Percentiles rank a stretch among this genome's conserved stretches.
Evolutionary conservation across 306 rosid species (phyloP).

Genomic region (Cicer yamashitae): DNA sequence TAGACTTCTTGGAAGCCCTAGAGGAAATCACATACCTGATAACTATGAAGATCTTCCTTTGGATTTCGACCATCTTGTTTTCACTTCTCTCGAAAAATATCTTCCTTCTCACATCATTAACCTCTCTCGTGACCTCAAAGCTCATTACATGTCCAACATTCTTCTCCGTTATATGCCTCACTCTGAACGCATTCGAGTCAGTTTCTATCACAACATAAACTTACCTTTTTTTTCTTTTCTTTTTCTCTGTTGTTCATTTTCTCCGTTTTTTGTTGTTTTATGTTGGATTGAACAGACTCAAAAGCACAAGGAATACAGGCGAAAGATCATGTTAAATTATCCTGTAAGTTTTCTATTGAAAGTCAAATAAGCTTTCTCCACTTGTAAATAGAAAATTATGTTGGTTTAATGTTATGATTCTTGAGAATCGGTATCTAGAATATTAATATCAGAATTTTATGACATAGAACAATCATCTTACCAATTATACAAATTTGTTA

Average conservation of each 20-base stretch:
- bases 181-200: constrained; percentile 79
- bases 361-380: constrained; percentile 18
- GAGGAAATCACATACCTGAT: constrained; percentile 74
- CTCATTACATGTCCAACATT: constrained; percentile 73
- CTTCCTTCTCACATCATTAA: constrained; percentile 67
- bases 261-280: constrained; percentile 27
- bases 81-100: constrained; percentile 80
- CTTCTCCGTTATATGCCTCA: constrained; percentile 72
- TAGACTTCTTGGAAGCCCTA: constrained; percentile 63
- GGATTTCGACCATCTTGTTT: constrained; percentile 81
- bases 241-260: neutral
- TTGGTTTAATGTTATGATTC: constrained; percentile 38
- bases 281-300: constrained; percentile 65
- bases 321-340: constrained; percentile 67
- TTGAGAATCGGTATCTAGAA: too few species aligned
- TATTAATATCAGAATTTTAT: constrained; percentile 11
- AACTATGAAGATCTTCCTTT: constrained; percentile 72
- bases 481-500: constrained; percentile 42
- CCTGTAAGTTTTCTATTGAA: constrained; percentile 57
- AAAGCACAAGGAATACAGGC: constrained; percentile 80
- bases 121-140: constrained; percentile 70
- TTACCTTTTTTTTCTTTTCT: neutral
- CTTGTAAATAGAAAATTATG: neutral
- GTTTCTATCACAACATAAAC: neutral
- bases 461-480: constrained; percentile 21